These are phyloP conservation scores for Trichophyton benhamiae DNA, from an alignment of 2,329 filamentous ascomycete genomes.

Conservation along the genomic window DNA sequence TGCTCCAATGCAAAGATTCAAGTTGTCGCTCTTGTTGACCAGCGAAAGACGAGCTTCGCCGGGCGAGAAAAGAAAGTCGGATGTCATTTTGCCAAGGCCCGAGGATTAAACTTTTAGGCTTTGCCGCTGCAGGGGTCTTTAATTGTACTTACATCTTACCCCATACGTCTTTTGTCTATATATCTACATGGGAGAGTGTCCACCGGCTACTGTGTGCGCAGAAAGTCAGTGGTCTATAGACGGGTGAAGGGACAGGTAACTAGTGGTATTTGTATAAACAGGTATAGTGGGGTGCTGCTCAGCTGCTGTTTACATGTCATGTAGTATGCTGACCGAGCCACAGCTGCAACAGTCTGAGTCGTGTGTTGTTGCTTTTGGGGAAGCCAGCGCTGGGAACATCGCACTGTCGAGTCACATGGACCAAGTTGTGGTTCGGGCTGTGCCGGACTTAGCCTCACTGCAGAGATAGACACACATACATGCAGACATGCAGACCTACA, in stretches of 20 bases:
- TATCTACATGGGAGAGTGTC: not conserved
- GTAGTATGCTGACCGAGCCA: not conserved
- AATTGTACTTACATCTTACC: not conserved
- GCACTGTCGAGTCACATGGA: not conserved
- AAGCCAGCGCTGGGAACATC: not conserved
- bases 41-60: not conserved
- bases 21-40: not conserved
- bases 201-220: not conserved
- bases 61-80: not conserved
- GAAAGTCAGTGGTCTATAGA: not conserved
- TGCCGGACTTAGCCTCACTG: not conserved
- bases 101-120: slow-evolving; percentile 3
- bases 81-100: slow-evolving; percentile 7
- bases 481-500: not conserved
- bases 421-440: not conserved
- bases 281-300: not conserved
- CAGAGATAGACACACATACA: not conserved
- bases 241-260: not conserved
- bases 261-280: not conserved
- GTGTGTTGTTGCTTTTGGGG: not conserved
- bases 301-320: not conserved
- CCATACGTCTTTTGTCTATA: not conserved
- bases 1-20: not conserved
- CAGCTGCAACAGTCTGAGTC: not conserved
- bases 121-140: slow-evolving; percentile 5